These are phyloP conservation scores for Fermentozyma sake DNA, from an alignment of 1,139 yeast genomes.

Conservation along the genomic window DNA sequence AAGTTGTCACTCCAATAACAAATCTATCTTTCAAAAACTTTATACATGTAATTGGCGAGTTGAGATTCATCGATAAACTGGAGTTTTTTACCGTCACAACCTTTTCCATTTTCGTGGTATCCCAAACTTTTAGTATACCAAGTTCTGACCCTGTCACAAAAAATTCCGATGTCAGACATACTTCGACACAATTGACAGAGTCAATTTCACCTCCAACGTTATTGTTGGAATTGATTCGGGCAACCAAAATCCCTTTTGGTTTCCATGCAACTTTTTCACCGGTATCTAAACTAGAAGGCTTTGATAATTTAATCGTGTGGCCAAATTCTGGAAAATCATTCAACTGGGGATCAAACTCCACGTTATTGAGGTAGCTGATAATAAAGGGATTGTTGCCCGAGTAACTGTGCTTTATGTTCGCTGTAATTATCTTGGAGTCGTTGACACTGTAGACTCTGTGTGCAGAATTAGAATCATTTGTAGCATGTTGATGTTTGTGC, in stretches of 20 bases:
- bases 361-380: conserved; percentile 47
- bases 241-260: conserved; percentile 51
- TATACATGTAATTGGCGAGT: conserved; percentile 44
- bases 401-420: conserved; percentile 51
- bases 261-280: conserved; percentile 14
- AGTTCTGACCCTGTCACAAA: conserved; percentile 76
- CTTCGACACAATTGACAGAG: conserved; percentile 51
- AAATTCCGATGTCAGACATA: conserved; percentile 59
- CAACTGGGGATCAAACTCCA: conserved; percentile 53
- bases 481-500: conserved; percentile 15
- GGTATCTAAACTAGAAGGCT: conserved; percentile 3
- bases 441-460: conserved; percentile 34
- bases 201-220: conserved; percentile 20
- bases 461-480: conserved; percentile 8
- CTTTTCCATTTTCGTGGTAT: conserved; percentile 57
- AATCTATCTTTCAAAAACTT: conserved; percentile 57
- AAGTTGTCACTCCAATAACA: conserved; percentile 64
- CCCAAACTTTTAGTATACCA: conserved; percentile 79
- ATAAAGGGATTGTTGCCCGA: conserved; percentile 65
- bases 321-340: conserved; percentile 74
- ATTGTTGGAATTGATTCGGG: conserved; percentile 39
- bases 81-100: conserved; percentile 59
- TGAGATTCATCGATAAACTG: conserved; percentile 43
- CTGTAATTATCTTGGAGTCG: conserved; percentile 33
- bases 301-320: conserved; percentile 10